Evolutionary conservation across 371 early-diverging fungal genomes (phyloP), one percentile per base, ranked within the genome.

Genomic region (Paraphysoderma sedebokerense): DNA sequence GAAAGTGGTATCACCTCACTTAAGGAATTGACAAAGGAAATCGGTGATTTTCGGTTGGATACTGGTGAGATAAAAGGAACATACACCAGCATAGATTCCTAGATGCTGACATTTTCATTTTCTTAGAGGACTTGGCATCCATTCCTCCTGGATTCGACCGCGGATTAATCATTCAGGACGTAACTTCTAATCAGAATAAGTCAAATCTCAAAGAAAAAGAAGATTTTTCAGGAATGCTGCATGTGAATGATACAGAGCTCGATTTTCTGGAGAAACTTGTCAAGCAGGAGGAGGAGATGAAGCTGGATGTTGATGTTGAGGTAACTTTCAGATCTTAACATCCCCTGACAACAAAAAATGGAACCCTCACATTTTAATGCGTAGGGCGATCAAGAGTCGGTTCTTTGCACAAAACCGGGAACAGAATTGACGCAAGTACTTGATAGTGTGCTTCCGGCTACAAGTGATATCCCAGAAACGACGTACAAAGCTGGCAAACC

Each of bases 61-160:
- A 42, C 49, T 27, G 62, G 48, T 41, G 60, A 56, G 15, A 38
- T 13, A 13, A 24, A 48, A 44, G 45, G 28, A 23, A 33, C 33
- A n/a, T 13, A 34, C 12, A 5, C 36, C 6, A 11, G 26, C 12
- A 54, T 58, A 28, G 53, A 53, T 20, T 51, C 51, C 12, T 53
- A 40, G 2, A 47, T 48, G 13, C 22, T 45, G 12, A n/a, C n/a
- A n/a, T n/a, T n/a, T n/a, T n/a, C n/a, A n/a, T n/a, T n/a, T 23
- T 53, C 28, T 53, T 54, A 38, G 61, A 58, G 31, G 46, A 55
- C 24, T 56, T 65, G n/a, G 44, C 59, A 29, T 61, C 57, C 20
- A 53, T 63, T 48, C 54, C 53, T 44, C 68, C 52, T 61, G 77
- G 50, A 37, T 74, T 38, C 71, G 76, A 48, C 23, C 57, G 42